These are phyloP conservation scores for Phyllosticta citriasiana DNA, from an alignment of 2,329 filamentous ascomycete genomes.

Conservation along the genomic window DNA sequence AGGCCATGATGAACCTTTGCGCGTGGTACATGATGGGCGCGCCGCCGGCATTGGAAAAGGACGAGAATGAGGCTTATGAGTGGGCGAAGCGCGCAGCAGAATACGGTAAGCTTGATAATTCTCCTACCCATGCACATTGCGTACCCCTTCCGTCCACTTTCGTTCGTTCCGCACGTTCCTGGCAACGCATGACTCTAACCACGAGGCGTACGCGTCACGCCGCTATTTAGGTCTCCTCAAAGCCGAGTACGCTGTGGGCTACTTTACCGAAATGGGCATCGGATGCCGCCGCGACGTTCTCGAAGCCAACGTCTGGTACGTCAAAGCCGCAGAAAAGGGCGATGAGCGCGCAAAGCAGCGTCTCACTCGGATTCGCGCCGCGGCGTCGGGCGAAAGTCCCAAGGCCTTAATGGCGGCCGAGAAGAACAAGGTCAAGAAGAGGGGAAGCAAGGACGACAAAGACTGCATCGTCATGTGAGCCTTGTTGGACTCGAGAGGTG, in stretches of 20 bases:
- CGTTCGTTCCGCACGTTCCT: neutral
- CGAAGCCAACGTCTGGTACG: constrained; percentile 97
- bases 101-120: constrained; percentile 54
- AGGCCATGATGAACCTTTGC: constrained; percentile 96
- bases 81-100: constrained; percentile 87
- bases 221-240: constrained; percentile 43
- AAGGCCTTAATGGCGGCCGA: neutral
- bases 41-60: constrained; percentile 82
- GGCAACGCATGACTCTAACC: neutral
- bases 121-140: constrained; percentile 12
- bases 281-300: constrained; percentile 89
- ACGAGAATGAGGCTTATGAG: constrained; percentile 92
- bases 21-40: constrained; percentile 98
- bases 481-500: neutral
- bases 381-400: constrained; percentile 48
- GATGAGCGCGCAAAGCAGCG: constrained; percentile 84
- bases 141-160: neutral
- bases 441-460: constrained; percentile 20
- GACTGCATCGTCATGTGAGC: constrained; percentile 29
- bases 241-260: constrained; percentile 92
- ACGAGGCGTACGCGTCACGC: neutral
- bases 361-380: constrained; percentile 75
- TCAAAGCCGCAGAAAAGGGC: constrained; percentile 84
- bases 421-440: constrained; percentile 23
- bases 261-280: constrained; percentile 98